Evolutionary conservation across 192 early-diverging fungal species (phyloP).

Genomic region (Globomyces pollinis-pini): DNA sequence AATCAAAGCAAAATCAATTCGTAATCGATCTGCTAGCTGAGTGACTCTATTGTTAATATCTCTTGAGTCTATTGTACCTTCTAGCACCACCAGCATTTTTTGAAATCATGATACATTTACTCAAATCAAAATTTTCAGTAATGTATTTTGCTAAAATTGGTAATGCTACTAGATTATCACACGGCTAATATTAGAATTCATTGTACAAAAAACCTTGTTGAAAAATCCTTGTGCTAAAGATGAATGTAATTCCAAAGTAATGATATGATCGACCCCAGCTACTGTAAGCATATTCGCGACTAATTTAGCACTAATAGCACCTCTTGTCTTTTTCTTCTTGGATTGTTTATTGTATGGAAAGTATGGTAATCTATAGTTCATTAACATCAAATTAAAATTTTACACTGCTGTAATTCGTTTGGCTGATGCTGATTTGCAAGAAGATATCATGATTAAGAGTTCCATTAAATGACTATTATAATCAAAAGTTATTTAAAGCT

Average conservation of each 20-base stretch:
- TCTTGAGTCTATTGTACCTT: slow-evolving; percentile 51
- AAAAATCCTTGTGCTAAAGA: slow-evolving; percentile 96
- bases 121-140: slow-evolving; percentile 57
- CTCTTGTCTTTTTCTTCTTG: slow-evolving; percentile 98
- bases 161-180: slow-evolving; percentile 91
- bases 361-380: slow-evolving; percentile 66
- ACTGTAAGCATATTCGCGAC: slow-evolving; percentile 91
- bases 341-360: slow-evolving; percentile 96
- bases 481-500: no score
- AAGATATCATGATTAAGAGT: slow-evolving; percentile 94
- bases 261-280: slow-evolving; percentile 93
- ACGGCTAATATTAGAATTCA: no score
- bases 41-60: slow-evolving; percentile 61
- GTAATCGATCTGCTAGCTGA: slow-evolving; percentile 85
- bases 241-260: slow-evolving; percentile 96
- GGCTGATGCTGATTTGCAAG: slow-evolving; percentile 85
- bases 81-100: slow-evolving; percentile 96
- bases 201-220: no score
- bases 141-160: slow-evolving; percentile 87
- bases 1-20: slow-evolving; percentile 92
- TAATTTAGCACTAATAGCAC: slow-evolving; percentile 91
- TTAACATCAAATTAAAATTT: not conserved
- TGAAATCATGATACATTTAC: slow-evolving; percentile 75
- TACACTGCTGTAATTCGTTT: slow-evolving; percentile 86
- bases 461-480: slow-evolving; percentile 98